phyloP scores from a whole-genome alignment of 2,329 filamentous ascomycete genomes.

The Aspergillus clavatus region DNA sequence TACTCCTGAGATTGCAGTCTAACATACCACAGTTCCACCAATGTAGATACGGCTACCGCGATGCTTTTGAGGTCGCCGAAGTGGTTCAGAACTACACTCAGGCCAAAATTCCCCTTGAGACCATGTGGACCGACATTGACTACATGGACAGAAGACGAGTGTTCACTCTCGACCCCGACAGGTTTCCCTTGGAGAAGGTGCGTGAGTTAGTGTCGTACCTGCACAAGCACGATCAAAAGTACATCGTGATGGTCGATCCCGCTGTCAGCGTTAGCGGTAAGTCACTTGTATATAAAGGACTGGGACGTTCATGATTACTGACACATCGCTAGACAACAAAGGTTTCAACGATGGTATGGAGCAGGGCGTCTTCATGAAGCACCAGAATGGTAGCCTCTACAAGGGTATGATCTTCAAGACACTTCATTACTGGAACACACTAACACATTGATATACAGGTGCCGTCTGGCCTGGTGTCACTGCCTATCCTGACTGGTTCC shows the following conservation, averaged over 20 bases:
- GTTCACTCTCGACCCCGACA: slow-evolving; percentile 37
- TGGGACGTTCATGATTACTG: neutral
- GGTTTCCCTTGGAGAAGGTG: slow-evolving; percentile 46
- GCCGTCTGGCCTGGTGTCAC: slow-evolving; percentile 75
- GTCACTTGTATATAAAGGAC: neutral
- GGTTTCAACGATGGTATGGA: slow-evolving; percentile 59
- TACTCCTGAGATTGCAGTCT: neutral
- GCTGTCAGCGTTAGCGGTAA: slow-evolving; percentile 38
- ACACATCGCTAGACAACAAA: slow-evolving; percentile 39
- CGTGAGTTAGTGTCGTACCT: slow-evolving; percentile 63
- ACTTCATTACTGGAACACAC: neutral
- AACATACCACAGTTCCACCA: slow-evolving; percentile 46
- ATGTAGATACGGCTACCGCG: slow-evolving; percentile 59
- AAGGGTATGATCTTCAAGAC: slow-evolving; percentile 32
- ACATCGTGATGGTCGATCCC: slow-evolving; percentile 71
- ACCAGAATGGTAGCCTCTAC: slow-evolving; percentile 51
- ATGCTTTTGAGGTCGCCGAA: slow-evolving; percentile 43
- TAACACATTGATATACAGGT: slow-evolving; percentile 34
- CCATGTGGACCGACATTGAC: slow-evolving; percentile 45
- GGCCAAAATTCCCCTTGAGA: slow-evolving; percentile 41
- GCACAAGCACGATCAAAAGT: slow-evolving; percentile 63
- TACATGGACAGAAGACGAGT: slow-evolving; percentile 38
- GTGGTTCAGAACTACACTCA: slow-evolving; percentile 42
- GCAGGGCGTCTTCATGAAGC: slow-evolving; percentile 51
- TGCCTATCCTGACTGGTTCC: slow-evolving; percentile 74